Base-by-base conservation (phyloP, 805 yeast species). In the Barnettozyma sp. region DNA sequence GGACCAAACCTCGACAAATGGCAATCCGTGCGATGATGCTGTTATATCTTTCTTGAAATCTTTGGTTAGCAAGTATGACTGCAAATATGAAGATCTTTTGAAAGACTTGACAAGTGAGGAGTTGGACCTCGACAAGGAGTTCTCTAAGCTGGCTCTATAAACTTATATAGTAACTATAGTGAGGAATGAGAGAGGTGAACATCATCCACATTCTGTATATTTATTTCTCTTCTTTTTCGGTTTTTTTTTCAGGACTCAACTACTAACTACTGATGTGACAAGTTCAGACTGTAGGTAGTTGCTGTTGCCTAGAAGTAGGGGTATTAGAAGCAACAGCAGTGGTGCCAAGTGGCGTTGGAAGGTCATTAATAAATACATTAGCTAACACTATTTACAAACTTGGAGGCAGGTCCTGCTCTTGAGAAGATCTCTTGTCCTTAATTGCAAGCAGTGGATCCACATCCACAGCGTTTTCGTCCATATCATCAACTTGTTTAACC, bases 401-500 rank as follows among this genome's bases (percentile, higher is more conserved):
- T 39, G 55, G 54, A 15, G 54, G 52, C 4, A 36, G 13, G 18
- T 39, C 42, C 22, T 29, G 32, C 19, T 18, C 16, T 22, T 27
- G 30, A 6, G n/a, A n/a, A n/a, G 19, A 16, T 25, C 33, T 32
- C 30, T 31, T 49, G 36, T 33, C 40, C 39, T 40, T 48, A 12
- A 43, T 36, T 2, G 35, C 43, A 7, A 39, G 15, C n/a, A 41
- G 26, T 5, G 48, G 48, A 28, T 44, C 46, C 24, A 29, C 40
- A 14, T 36, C 38, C 14, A 24, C 18, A 7, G 33, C 46, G 8
- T 22, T 38, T 7, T 46, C 56, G 21, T 52, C 56, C 4, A 53
- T 65, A 6, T 71, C 76, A 8, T 70, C 75, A 3, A 69, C 58
- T 30, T 68, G 75, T 44, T 62, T 68, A 7, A 78, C 85, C 33